Evolutionary conservation across 2,329 filamentous ascomycete species (phyloP).

Genomic region (Fusarium concolor): DNA sequence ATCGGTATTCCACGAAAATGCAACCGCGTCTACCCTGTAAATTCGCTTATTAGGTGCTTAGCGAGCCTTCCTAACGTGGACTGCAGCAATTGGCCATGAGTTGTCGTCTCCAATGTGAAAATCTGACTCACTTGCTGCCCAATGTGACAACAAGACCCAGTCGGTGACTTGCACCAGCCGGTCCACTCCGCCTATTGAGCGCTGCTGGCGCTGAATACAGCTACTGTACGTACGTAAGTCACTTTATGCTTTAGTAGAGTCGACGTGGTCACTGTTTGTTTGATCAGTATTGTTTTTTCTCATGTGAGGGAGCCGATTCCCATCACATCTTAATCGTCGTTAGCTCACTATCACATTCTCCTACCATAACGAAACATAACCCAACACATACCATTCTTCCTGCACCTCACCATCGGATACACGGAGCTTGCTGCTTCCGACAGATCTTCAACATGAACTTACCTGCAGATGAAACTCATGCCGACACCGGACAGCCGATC

Average conservation of each 20-base stretch:
- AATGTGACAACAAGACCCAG: slow-evolving; percentile 36
- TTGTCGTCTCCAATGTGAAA: slow-evolving; percentile 22
- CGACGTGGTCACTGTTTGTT: slow-evolving; percentile 27
- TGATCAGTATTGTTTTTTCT: slow-evolving; percentile 18
- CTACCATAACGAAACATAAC: slow-evolving; percentile 19
- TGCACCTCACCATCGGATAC: slow-evolving; percentile 36
- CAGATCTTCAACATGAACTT: slow-evolving; percentile 41
- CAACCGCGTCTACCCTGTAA: slow-evolving; percentile 8
- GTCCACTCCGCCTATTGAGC: slow-evolving; percentile 23
- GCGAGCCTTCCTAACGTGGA: slow-evolving; percentile 39
- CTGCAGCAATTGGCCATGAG: slow-evolving; percentile 37
- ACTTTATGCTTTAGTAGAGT: slow-evolving; percentile 28
- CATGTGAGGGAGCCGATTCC: slow-evolving; percentile 40
- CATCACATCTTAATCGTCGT: slow-evolving; percentile 39
- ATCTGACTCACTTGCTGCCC: slow-evolving; percentile 45
- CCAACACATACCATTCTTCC: slow-evolving; percentile 10
- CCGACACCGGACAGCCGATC: slow-evolving; percentile 39
- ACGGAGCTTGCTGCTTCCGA: slow-evolving; percentile 42
- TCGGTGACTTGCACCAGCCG: slow-evolving; percentile 2
- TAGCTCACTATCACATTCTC: slow-evolving; percentile 36
- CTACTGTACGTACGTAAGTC: slow-evolving; percentile 28
- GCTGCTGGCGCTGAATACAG: slow-evolving; percentile 16
- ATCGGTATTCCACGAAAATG: slow-evolving; percentile 17
- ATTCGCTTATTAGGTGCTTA: slow-evolving; percentile 10
- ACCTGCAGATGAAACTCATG: slow-evolving; percentile 28